Conservation (phyloP, 805 yeast genomes). For the Peterozyma toletana region DNA sequence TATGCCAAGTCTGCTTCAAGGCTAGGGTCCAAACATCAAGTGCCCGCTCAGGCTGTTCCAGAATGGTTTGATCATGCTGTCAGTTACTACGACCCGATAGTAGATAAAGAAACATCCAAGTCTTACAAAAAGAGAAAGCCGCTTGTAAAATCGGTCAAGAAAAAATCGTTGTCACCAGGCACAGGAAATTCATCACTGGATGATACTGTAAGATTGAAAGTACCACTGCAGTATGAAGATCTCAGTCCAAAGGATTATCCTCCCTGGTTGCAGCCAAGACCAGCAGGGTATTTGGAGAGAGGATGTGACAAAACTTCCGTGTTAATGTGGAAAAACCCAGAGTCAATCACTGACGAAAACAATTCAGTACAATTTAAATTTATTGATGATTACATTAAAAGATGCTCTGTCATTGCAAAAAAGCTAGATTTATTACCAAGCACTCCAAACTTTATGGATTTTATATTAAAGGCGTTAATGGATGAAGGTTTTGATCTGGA, state of each 20-base stretch:
- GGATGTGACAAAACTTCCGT: constrained; percentile 66
- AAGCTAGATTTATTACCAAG: constrained; percentile 45
- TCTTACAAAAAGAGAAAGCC: constrained; percentile 14
- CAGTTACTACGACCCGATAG: constrained; percentile 48
- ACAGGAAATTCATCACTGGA: constrained; percentile 14
- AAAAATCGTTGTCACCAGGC: constrained; percentile 12
- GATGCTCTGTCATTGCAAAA: constrained; percentile 52
- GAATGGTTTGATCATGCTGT: constrained; percentile 63
- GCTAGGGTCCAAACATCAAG: constrained; percentile 66
- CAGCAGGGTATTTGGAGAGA: constrained; percentile 76
- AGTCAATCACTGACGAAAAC: constrained; percentile 13
- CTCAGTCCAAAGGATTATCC: constrained; percentile 44
- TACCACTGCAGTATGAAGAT: constrained; percentile 41
- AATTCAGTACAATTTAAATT: constrained; percentile 5
- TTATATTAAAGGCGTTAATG: constrained; percentile 50
- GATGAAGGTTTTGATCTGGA: constrained; percentile 41
- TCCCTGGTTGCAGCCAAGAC: constrained; percentile 72
- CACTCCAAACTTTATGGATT: constrained; percentile 81
- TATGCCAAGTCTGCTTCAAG: constrained; percentile 77
- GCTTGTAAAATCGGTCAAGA: constrained; percentile 14
- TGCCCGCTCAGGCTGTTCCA: constrained; percentile 42
- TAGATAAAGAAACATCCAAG: constrained; percentile 12
- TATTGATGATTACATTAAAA: constrained; percentile 47
- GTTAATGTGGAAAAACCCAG: constrained; percentile 57
- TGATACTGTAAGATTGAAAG: constrained; percentile 20